Evolutionary conservation across 2,329 filamentous ascomycete genomes (phyloP).

Genomic region (Pseudogymnoascus sp.): DNA sequence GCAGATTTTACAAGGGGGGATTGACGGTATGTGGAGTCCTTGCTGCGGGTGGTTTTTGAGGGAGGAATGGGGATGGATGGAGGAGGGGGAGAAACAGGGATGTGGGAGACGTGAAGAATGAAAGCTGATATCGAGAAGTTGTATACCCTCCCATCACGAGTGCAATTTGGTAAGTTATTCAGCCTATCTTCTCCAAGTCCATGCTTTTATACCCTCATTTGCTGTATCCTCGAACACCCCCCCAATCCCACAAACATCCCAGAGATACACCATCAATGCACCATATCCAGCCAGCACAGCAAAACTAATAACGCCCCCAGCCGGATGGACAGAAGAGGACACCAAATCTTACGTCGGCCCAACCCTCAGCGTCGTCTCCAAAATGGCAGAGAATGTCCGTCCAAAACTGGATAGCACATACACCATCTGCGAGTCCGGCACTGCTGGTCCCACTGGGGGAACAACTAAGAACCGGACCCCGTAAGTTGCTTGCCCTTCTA

Average conservation of each 20-base stretch:
- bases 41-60: background rate
- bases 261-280: background rate
- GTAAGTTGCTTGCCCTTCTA: conserved; percentile 24
- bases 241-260: background rate
- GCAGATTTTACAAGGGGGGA: conserved; percentile 50
- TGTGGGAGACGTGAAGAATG: background rate
- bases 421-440: conserved; percentile 50
- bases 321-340: conserved; percentile 48
- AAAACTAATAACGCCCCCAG: conserved; percentile 22
- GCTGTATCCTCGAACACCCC: background rate
- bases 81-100: background rate
- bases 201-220: background rate
- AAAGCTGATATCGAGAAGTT: conserved; percentile 16
- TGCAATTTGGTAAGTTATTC: conserved; percentile 22
- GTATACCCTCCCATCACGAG: conserved; percentile 26
- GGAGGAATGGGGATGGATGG: background rate
- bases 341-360: conserved; percentile 49
- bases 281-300: background rate
- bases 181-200: background rate
- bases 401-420: conserved; percentile 47
- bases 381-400: conserved; percentile 47
- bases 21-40: conserved; percentile 35
- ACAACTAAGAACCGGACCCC: conserved; percentile 46
- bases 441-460: conserved; percentile 54
- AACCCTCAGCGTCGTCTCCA: conserved; percentile 46